Evolutionary conservation across 73 alveolate genomes (phyloP).

Genomic region (Paraurostyla sp.): DNA sequence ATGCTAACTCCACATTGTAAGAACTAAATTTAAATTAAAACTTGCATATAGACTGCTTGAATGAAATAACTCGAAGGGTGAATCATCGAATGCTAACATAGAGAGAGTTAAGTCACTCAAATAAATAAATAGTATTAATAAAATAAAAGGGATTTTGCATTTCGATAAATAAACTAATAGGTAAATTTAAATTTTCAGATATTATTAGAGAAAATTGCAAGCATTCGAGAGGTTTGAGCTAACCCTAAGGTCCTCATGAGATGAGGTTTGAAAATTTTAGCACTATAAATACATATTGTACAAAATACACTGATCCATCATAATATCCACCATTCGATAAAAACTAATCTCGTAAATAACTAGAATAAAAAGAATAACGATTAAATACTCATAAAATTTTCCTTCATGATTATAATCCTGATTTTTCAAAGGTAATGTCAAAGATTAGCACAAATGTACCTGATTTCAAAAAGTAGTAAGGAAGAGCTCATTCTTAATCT

Average conservation of each 20-base stretch:
- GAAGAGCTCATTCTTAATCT: background rate
- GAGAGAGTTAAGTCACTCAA: too few species aligned
- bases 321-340: slow-evolving; percentile 43
- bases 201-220: slow-evolving; percentile 28
- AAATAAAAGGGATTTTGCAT: too few species aligned
- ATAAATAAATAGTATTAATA: too few species aligned
- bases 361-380: slow-evolving; percentile 8
- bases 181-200: background rate
- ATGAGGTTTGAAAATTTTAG: background rate
- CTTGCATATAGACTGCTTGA: too few species aligned
- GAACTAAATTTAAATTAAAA: too few species aligned
- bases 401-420: slow-evolving; percentile 30
- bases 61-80: too few species aligned
- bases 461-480: slow-evolving; percentile 11
- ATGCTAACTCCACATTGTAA: background rate
- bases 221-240: background rate
- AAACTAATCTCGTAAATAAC: background rate
- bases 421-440: background rate
- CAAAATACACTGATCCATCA: background rate
- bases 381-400: background rate
- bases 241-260: slow-evolving; percentile 55
- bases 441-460: background rate
- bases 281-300: slow-evolving; percentile 9
- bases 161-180: background rate
- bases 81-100: too few species aligned